phyloP scores from a whole-genome alignment of 345 rosid genomes.

The Excoecaria agallocha region DNA sequence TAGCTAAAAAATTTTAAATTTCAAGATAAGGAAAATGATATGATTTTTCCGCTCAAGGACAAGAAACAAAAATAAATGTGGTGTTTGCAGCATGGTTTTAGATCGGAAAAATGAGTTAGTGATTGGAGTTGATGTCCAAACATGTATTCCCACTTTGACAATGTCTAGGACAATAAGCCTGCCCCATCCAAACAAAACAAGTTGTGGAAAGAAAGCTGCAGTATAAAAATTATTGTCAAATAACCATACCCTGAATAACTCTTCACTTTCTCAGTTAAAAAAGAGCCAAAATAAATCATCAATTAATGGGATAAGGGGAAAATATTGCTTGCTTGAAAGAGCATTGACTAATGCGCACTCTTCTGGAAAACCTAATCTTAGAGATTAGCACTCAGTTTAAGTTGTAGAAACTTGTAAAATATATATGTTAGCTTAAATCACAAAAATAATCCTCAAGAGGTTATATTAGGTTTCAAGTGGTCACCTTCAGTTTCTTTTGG shows the following conservation, averaged over 20 bases:
- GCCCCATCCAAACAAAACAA: neutral
- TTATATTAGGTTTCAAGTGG: neutral
- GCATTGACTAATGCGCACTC: neutral
- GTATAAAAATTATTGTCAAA: neutral
- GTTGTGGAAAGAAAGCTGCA: neutral
- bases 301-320: neutral
- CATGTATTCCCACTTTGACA: neutral
- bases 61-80: neutral
- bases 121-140: neutral
- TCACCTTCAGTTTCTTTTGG: conserved; percentile 32
- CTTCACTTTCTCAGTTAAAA: neutral
- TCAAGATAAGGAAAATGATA: neutral
- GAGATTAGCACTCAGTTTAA: neutral
- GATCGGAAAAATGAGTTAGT: neutral
- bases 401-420: neutral
- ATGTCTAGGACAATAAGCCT: neutral
- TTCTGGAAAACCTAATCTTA: neutral
- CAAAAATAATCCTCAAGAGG: neutral
- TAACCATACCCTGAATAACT: neutral
- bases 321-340: neutral
- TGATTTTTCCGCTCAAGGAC: neutral
- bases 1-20: neutral
- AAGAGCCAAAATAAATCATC: too few relatives aligned
- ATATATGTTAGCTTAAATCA: neutral
- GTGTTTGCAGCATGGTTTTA: neutral